Evolutionary conservation across 23 red algal species (phyloP).

Genomic region (Gracilaria caudata): DNA sequence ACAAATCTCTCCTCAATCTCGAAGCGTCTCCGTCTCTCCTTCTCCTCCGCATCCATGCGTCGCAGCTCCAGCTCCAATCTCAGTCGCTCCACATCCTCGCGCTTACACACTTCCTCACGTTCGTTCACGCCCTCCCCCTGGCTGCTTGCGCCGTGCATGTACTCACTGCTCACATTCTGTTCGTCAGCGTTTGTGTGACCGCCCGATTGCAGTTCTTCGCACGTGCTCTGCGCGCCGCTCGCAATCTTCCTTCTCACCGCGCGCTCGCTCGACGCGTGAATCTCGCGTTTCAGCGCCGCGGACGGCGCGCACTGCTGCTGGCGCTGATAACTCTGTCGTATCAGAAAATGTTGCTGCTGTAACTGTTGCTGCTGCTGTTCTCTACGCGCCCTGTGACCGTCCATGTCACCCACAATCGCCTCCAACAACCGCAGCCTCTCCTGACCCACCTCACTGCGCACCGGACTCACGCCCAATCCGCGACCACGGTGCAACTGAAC

Average conservation of each 20-base stretch:
- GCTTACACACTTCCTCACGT: neutral
- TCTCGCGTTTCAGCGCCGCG: neutral
- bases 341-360: neutral
- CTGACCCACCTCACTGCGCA: neutral
- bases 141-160: neutral
- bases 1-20: neutral
- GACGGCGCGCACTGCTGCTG: neutral
- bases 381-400: neutral
- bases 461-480: neutral
- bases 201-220: neutral
- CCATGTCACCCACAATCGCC: neutral
- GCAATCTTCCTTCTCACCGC: neutral
- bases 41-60: neutral
- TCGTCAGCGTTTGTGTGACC: neutral
- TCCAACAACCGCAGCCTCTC: neutral
- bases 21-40: conserved; percentile 2
- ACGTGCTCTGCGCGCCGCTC: neutral
- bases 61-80: conserved; percentile 10
- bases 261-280: neutral
- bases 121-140: neutral
- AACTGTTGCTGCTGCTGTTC: neutral
- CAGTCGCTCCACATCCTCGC: neutral
- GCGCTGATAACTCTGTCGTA: neutral
- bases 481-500: neutral
- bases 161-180: neutral